Percentiles rank a stretch among this genome's conserved stretches.
Evolutionary conservation across 2,329 filamentous ascomycete species (phyloP).

Genomic region (Cladophialophora yegresii): DNA sequence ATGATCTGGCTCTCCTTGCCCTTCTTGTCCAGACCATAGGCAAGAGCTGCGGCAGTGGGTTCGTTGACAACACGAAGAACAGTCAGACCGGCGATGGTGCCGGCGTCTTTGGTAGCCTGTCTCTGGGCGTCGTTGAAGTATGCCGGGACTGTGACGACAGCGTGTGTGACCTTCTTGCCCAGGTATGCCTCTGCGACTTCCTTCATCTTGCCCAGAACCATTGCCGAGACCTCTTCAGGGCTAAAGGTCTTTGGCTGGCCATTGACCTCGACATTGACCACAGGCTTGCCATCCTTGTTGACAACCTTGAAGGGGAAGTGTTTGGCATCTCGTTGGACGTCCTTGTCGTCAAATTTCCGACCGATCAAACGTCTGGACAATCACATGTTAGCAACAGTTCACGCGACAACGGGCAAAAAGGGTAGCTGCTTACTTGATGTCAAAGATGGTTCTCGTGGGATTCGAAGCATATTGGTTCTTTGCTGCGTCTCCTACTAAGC

Average conservation of each 20-base stretch:
- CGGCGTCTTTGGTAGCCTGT: constrained; percentile 95
- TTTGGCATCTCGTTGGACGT: constrained; percentile 92
- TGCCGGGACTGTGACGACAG: constrained; percentile 87
- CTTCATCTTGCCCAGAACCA: constrained; percentile 70
- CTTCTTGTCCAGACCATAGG: constrained; percentile 88
- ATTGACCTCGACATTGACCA: constrained; percentile 68
- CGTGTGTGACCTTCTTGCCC: constrained; percentile 62
- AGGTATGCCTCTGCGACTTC: constrained; percentile 65
- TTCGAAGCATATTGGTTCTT: constrained; percentile 91
- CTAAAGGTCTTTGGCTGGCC: constrained; percentile 63
- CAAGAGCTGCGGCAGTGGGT: constrained; percentile 91
- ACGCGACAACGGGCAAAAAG: background rate
- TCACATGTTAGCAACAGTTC: constrained; percentile 11
- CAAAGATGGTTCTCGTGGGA: constrained; percentile 73
- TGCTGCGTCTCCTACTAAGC: constrained; percentile 93
- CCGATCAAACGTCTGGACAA: constrained; percentile 72
- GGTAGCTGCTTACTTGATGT: constrained; percentile 72
- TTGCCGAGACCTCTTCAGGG: constrained; percentile 67
- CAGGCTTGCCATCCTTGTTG: constrained; percentile 86
- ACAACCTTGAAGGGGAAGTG: constrained; percentile 97
- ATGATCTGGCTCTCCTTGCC: constrained; percentile 83
- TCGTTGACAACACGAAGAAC: constrained; percentile 97
- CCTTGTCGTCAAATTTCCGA: constrained; percentile 78
- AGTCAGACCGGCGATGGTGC: constrained; percentile 87
- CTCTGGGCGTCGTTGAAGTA: constrained; percentile 99